These are phyloP conservation scores for Pythium dissotocum DNA, from an alignment of 352 stramenopile genomes.

Conservation along the genomic window DNA sequence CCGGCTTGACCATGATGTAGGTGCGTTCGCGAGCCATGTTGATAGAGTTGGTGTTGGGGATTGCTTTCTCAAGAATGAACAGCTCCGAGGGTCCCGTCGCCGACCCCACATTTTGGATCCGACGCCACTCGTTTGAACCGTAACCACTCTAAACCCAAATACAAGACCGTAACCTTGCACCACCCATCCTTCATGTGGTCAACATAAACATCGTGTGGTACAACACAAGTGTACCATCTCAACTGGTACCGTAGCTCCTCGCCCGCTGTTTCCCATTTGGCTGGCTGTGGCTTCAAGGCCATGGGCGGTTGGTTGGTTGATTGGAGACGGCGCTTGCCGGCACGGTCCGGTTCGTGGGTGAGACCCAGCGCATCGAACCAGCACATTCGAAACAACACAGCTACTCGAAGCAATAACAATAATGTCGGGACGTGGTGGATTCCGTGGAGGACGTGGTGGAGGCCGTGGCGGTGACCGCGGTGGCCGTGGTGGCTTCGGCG, in stretches of 20 bases:
- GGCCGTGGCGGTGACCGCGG: constrained; percentile 17
- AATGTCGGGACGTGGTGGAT: constrained; percentile 32
- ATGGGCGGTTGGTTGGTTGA: constrained; percentile 14
- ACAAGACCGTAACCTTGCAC: constrained; percentile 7
- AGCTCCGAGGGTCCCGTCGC: no score
- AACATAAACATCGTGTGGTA: constrained; percentile 6
- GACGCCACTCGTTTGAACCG: constrained; percentile 23
- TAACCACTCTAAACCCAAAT: constrained; percentile 3
- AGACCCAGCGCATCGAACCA: not conserved
- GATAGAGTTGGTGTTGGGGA: constrained; percentile 6
- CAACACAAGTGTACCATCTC: constrained; percentile 1
- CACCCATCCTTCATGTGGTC: not conserved
- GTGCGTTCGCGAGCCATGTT: constrained; percentile 65
- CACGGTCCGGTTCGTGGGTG: not conserved
- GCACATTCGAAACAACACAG: constrained; percentile 10
- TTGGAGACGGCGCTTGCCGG: constrained; percentile 21
- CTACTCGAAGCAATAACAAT: constrained; percentile 8
- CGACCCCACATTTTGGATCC: constrained; percentile 14
- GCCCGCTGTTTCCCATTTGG: constrained; percentile 22
- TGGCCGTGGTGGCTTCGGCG: constrained; percentile 27
- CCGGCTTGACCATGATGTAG: constrained; percentile 97
- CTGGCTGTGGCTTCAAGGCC: constrained; percentile 21
- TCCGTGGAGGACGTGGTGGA: constrained; percentile 21
- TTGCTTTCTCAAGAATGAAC: constrained; percentile 25
- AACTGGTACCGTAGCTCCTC: constrained; percentile 19